Percentiles rank a stretch among this genome's conserved stretches.
Conservation (phyloP, 2,329 filamentous ascomycete genomes). For the Diaporthe vexans region DNA sequence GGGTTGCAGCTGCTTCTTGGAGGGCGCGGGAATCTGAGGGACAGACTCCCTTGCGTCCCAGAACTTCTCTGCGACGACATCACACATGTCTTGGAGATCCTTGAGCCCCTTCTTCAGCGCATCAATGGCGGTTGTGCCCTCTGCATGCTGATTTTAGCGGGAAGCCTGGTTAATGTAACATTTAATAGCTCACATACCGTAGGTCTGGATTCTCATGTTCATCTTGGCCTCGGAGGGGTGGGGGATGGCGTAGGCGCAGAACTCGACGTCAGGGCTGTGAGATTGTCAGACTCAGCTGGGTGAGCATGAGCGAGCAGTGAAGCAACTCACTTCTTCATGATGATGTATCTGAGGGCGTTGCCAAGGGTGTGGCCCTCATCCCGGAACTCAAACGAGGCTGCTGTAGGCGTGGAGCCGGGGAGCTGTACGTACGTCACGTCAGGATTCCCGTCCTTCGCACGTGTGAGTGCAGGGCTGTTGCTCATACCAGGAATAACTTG, state of each 20-base stretch:
- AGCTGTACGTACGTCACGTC: conserved; percentile 66
- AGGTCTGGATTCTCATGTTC: conserved; percentile 98
- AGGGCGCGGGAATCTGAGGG: conserved; percentile 44
- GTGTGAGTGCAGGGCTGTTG: not conserved
- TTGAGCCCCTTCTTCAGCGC: conserved; percentile 91
- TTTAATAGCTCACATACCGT: conserved; percentile 72
- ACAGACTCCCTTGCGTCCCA: conserved; percentile 76
- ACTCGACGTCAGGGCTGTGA: conserved; percentile 90
- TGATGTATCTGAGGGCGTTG: conserved; percentile 93
- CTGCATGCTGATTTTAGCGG: conserved; percentile 58
- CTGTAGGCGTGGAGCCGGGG: conserved; percentile 86
- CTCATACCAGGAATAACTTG: conserved; percentile 43
- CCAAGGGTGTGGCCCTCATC: conserved; percentile 96
- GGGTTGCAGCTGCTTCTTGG: conserved; percentile 40
- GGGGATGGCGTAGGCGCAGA: conserved; percentile 97
- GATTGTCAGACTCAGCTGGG: conserved; percentile 39
- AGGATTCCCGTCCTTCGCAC: conserved; percentile 37
- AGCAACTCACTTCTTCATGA: conserved; percentile 92
- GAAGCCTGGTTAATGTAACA: not conserved
- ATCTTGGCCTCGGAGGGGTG: conserved; percentile 97
- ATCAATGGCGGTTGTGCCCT: conserved; percentile 83
- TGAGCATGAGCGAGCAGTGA: not conserved
- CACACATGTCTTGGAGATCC: conserved; percentile 92
- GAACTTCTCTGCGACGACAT: conserved; percentile 94
- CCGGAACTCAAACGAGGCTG: conserved; percentile 94